Evolutionary conservation across 1,139 yeast species (phyloP), one percentile per base, ranked within the genome.

Genomic region (Taiozyma sp.): DNA sequence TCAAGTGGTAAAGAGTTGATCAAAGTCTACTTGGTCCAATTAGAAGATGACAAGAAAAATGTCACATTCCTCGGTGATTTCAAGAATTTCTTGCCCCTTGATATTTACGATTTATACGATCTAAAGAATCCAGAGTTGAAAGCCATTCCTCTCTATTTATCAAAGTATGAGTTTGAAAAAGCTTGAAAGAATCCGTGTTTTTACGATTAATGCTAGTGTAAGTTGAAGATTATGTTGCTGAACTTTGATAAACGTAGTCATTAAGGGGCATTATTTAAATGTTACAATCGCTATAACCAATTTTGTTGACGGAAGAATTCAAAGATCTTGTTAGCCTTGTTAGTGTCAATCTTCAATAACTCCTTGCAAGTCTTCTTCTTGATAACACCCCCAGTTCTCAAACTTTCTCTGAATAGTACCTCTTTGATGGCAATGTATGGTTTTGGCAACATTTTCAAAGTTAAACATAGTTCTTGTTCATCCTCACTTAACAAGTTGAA

Each of bases 341-440:
- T 79, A 30, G 90, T 87, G 64, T 95, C 99, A 53, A 93, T 85
- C 63, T 90, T 88, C 53, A 90, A 71, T 53, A 91, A 72, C 56
- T 86, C 96, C 60, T 92, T 78, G 9, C 96, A 95, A 45, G 87
- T 86, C 64, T 88, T 86, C 70, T 87, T 86, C 71, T 88, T 88
- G 63, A 93, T 70, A 7, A 79, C 70, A 9, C 98, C 98, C 45
- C 96, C 96, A 45, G 88, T 85, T 58, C 89, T 83, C 41, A 92
- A 74, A 30, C 96, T 82, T 65, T 92, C 97, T 60, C 95, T 81
- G 75, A 93, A 90, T 52, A 93, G 70, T n/a, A 91, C 84, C 65
- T 90, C 96, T 65, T 93, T 93, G 57, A 93, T 89, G 3, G 96
- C 96, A 57, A 95, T 73, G 65, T 92, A 93, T 2, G 98, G 96